Conservation (phyloP, 371 early-diverging fungal species). For the Apophysomyces elegans region DNA sequence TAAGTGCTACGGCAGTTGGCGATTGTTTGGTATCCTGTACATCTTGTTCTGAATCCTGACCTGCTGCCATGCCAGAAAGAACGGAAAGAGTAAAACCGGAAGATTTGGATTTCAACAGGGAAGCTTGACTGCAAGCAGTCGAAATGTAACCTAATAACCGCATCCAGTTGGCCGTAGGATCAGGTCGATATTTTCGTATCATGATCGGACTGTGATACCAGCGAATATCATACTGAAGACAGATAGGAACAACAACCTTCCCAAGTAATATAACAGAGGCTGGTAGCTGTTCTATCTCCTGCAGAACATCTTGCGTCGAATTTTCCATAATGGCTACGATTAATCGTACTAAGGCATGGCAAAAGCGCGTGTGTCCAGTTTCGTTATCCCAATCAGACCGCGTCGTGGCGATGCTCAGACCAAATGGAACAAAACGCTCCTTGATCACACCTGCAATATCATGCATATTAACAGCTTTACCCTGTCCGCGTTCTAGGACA, state of each 20-base stretch:
- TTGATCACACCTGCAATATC: slow-evolving; percentile 50
- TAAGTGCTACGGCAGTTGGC: slow-evolving; percentile 29
- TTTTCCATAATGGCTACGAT: slow-evolving; percentile 61
- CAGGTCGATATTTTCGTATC: slow-evolving; percentile 30
- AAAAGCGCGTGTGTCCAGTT: slow-evolving; percentile 38
- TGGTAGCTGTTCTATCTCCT: slow-evolving; percentile 49
- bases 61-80: neutral
- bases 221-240: slow-evolving; percentile 52
- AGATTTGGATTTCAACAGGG: slow-evolving; percentile 36
- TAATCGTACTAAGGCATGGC: slow-evolving; percentile 56
- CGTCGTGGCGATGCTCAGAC: slow-evolving; percentile 42
- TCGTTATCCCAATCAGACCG: slow-evolving; percentile 51
- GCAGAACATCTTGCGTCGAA: slow-evolving; percentile 55
- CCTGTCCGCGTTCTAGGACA: slow-evolving; percentile 48
- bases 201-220: slow-evolving; percentile 37
- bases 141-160: slow-evolving; percentile 41
- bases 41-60: slow-evolving; percentile 19
- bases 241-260: slow-evolving; percentile 56
- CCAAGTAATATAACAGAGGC: slow-evolving; percentile 53
- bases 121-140: slow-evolving; percentile 44
- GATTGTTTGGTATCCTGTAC: slow-evolving; percentile 30
- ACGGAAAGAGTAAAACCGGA: slow-evolving; percentile 41
- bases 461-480: slow-evolving; percentile 41
- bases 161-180: slow-evolving; percentile 49
- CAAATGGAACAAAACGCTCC: slow-evolving; percentile 55